Evolutionary conservation across 306 rosid species (phyloP), one percentile per base, ranked within the genome.

Genomic region (Styphnolobium japonicum): DNA sequence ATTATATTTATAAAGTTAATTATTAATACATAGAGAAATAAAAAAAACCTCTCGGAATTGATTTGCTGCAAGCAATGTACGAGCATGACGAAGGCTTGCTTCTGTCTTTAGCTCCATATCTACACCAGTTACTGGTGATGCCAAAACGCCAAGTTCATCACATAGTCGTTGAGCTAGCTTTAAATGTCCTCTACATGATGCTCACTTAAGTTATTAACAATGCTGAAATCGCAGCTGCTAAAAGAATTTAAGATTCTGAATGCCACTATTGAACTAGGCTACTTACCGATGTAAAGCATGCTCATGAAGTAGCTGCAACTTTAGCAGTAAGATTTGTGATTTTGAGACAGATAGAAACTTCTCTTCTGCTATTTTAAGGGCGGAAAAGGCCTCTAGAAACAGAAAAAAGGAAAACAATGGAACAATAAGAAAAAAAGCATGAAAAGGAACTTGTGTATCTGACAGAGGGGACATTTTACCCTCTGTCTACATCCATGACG

Each of bases 41-140:
- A n/a, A 33, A 80, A 62, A 25, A 85, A 94, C 98, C 98, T 95
- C 98, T 62, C 96, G 86, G 83, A 88, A 95, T 86, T 92, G 98
- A 73, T 87, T 90, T 70, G 98, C 98, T 0, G 97, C 95, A 66
- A 95, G 98, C 81, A 95, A 84, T 34, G 98, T 90, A 15, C 98
- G 93, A 71, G 94, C 98, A 81, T 81, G 94, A 67, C 98, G 87
- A 79, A 95, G 93, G 86, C 96, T 89, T 74, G 98, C 98, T 87
- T 92, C 98, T 48, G 91, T 95, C 88, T 95, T 95, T 85, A 95
- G 83, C 79, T 90, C 91, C 97, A 95, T 90, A 76, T 95, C 98
- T 77, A 92, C 98, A 60, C 98, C 96, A 75, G 89, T 87, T 65
- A 91, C 90, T 31, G 92, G 91, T 65, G 98, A 92, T 67, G 97